phyloP scores from a whole-genome alignment of 2,329 filamentous ascomycete genomes.

The Curvularia lunata region DNA sequence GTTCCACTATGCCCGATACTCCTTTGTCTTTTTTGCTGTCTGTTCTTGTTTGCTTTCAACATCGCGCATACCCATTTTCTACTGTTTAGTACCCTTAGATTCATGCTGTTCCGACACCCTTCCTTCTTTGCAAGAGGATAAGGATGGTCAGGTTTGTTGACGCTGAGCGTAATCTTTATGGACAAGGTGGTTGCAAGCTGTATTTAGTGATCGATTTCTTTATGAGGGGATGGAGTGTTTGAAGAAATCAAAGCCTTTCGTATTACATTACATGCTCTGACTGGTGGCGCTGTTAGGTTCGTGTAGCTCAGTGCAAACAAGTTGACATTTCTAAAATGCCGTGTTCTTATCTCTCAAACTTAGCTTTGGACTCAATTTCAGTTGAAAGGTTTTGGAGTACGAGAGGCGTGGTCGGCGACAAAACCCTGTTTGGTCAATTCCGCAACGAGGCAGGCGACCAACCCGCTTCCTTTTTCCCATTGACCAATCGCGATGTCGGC shows the following conservation, averaged over 20 bases:
- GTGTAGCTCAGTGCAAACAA: background rate
- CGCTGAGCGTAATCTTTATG: conserved; percentile 25
- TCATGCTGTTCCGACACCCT: conserved; percentile 19
- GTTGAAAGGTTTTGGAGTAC: background rate
- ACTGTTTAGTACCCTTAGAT: conserved; percentile 26
- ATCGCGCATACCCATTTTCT: conserved; percentile 37
- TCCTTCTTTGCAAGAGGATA: conserved; percentile 11
- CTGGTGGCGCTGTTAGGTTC: background rate
- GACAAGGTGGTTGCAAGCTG: conserved; percentile 3
- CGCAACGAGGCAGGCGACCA: background rate
- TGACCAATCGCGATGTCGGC: conserved; percentile 24
- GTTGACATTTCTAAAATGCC: background rate
- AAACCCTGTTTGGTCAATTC: background rate
- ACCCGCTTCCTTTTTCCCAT: background rate
- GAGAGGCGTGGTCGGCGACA: background rate
- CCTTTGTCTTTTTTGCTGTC: conserved; percentile 8
- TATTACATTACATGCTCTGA: background rate
- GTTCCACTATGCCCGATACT: conserved; percentile 15
- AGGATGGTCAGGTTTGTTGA: conserved; percentile 4
- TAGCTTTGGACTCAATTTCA: background rate
- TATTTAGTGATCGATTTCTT: conserved; percentile 10
- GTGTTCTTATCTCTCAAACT: background rate
- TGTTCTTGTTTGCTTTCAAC: conserved; percentile 13
- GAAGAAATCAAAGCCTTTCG: conserved; percentile 2
- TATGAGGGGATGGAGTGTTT: background rate